Evolutionary conservation across 1,284 basidiomycete species (phyloP).

Genomic region (Athelia sp.): DNA sequence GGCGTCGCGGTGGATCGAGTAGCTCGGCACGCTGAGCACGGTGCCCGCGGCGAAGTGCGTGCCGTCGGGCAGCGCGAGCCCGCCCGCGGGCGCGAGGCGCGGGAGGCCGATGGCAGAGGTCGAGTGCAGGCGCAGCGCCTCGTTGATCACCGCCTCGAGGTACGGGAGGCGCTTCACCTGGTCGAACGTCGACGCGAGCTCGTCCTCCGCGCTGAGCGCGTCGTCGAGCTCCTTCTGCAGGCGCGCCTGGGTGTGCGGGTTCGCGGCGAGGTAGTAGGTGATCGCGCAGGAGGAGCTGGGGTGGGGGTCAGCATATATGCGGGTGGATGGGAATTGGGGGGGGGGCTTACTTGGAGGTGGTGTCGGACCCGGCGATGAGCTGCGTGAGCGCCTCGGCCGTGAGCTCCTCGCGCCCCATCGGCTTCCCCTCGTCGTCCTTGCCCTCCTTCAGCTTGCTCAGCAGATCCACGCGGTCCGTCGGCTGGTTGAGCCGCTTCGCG

Average conservation of each 20-base stretch:
- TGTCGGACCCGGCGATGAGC: conserved; percentile 82
- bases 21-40: conserved; percentile 70
- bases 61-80: conserved; percentile 48
- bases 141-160: conserved; percentile 80
- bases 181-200: conserved; percentile 48
- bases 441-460: conserved; percentile 76
- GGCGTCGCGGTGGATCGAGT: conserved; percentile 72
- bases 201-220: conserved; percentile 58
- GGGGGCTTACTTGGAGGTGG: conserved; percentile 69
- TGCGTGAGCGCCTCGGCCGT: conserved; percentile 87
- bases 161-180: conserved; percentile 69
- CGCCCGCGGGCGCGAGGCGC: conserved; percentile 69
- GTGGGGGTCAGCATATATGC: conserved; percentile 4
- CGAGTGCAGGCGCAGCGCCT: conserved; percentile 78
- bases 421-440: conserved; percentile 73
- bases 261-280: conserved; percentile 73
- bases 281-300: conserved; percentile 79
- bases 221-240: conserved; percentile 82
- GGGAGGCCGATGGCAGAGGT: conserved; percentile 80
- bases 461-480: conserved; percentile 71
- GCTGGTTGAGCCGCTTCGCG: conserved; percentile 61
- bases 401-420: conserved; percentile 75
- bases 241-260: conserved; percentile 62
- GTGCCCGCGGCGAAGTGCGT: conserved; percentile 65
- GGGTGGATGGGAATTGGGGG: conserved; percentile 4